These are phyloP conservation scores for Monascus purpureus DNA, from an alignment of 495 filamentous ascomycete genomes.

Conservation along the genomic window DNA sequence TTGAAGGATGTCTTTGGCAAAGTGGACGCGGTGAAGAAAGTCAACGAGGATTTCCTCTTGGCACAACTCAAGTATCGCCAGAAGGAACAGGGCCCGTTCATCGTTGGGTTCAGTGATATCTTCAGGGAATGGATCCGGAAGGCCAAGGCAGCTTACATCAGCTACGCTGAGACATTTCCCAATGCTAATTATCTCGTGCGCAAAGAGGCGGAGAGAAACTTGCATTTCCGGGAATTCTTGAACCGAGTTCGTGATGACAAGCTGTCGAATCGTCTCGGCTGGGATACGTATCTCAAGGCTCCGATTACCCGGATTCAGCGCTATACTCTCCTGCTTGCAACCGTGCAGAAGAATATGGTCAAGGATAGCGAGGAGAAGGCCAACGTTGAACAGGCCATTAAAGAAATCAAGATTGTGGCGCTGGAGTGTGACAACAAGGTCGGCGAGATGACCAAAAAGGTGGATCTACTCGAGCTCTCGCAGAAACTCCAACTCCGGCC, in stretches of 20 bases:
- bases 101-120: slow-evolving; percentile 89
- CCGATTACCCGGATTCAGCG: slow-evolving; percentile 89
- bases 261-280: slow-evolving; percentile 72
- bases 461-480: slow-evolving; percentile 76
- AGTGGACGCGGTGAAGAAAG: slow-evolving; percentile 74
- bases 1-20: slow-evolving; percentile 78
- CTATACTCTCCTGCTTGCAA: slow-evolving; percentile 71
- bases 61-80: slow-evolving; percentile 95
- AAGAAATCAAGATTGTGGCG: slow-evolving; percentile 90
- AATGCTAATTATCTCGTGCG: slow-evolving; percentile 70
- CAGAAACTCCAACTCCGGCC: slow-evolving; percentile 69
- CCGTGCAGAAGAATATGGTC: slow-evolving; percentile 70
- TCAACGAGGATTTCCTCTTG: slow-evolving; percentile 88
- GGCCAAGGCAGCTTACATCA: slow-evolving; percentile 75
- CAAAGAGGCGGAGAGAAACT: slow-evolving; percentile 71
- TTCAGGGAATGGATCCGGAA: slow-evolving; percentile 99
- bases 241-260: slow-evolving; percentile 66
- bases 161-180: slow-evolving; percentile 81
- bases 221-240: slow-evolving; percentile 76
- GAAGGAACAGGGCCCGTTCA: slow-evolving; percentile 90
- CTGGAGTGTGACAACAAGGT: slow-evolving; percentile 87
- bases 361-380: slow-evolving; percentile 80
- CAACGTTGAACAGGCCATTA: slow-evolving; percentile 73
- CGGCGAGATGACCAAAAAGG: slow-evolving; percentile 85
- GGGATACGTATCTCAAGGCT: slow-evolving; percentile 87